phyloP scores from a whole-genome alignment of 768 basidiomycete species.

The Leccinum longicurvipes region DNA sequence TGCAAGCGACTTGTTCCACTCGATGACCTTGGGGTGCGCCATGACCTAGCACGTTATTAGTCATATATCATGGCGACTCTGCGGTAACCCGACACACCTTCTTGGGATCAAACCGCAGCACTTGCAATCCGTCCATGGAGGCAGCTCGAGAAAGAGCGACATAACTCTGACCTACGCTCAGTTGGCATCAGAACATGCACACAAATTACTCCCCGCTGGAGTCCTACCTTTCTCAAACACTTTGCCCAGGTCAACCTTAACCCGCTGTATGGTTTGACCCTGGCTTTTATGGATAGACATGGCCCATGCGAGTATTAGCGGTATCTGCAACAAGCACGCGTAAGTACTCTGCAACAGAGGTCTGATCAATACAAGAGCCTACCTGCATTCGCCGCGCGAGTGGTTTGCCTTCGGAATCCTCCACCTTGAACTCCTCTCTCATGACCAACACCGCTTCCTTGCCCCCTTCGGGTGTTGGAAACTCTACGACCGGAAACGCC shows the following conservation, averaged over 20 bases:
- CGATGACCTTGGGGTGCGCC: slow-evolving; percentile 43
- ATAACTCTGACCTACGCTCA: slow-evolving; percentile 41
- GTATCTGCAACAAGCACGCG: slow-evolving; percentile 41
- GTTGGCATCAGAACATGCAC: neutral
- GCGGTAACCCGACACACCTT: slow-evolving; percentile 34
- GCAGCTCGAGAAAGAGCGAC: slow-evolving; percentile 52
- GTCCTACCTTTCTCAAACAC: slow-evolving; percentile 58
- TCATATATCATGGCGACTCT: neutral
- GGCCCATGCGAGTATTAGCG: slow-evolving; percentile 75
- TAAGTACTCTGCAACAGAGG: neutral
- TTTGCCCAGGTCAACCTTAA: slow-evolving; percentile 60
- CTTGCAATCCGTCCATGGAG: slow-evolving; percentile 51
- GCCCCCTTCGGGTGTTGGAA: slow-evolving; percentile 38
- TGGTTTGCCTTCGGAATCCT: slow-evolving; percentile 48
- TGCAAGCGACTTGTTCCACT: slow-evolving; percentile 37
- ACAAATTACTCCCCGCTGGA: neutral
- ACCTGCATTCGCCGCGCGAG: slow-evolving; percentile 48
- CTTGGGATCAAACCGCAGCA: slow-evolving; percentile 49
- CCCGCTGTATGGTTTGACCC: slow-evolving; percentile 66
- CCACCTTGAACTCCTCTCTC: slow-evolving; percentile 51
- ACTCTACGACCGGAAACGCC: slow-evolving; percentile 45
- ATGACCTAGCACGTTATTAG: slow-evolving; percentile 31
- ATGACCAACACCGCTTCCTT: slow-evolving; percentile 47
- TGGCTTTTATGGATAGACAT: slow-evolving; percentile 79
- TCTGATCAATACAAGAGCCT: neutral